Evolutionary conservation across 2,329 filamentous ascomycete species (phyloP).

Genomic region (Fusarium paranaense): DNA sequence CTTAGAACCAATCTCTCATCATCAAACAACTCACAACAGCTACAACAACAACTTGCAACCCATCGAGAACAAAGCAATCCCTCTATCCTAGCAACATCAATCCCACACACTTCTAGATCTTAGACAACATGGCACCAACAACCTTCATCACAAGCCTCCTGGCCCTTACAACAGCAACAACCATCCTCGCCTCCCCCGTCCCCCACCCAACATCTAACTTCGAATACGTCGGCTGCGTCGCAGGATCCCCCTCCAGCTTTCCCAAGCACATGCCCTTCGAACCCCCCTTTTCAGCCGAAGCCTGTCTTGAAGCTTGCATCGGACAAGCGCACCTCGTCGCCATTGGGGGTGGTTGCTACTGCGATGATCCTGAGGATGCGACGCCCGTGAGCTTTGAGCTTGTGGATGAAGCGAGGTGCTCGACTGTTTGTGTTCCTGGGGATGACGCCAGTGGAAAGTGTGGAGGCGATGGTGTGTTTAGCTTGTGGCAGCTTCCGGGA

Average conservation of each 20-base stretch:
- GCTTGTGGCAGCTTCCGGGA: slow-evolving; percentile 24
- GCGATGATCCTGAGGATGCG: slow-evolving; percentile 19
- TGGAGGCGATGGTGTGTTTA: slow-evolving; percentile 36
- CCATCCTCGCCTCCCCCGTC: slow-evolving; percentile 26
- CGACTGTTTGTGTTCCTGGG: slow-evolving; percentile 25
- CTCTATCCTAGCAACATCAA: background rate
- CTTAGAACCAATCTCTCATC: background rate
- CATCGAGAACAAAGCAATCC: background rate
- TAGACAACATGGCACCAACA: slow-evolving; percentile 11
- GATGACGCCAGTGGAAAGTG: slow-evolving; percentile 36
- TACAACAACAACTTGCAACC: background rate
- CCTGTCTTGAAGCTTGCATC: slow-evolving; percentile 24
- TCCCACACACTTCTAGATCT: background rate
- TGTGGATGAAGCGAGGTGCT: slow-evolving; percentile 39
- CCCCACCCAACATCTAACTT: slow-evolving; percentile 26
- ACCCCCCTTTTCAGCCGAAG: slow-evolving; percentile 19
- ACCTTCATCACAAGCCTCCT: slow-evolving; percentile 39
- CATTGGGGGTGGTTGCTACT: slow-evolving; percentile 40
- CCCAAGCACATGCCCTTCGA: slow-evolving; percentile 21
- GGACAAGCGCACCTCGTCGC: slow-evolving; percentile 36
- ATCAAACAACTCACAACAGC: background rate
- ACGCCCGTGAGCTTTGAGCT: slow-evolving; percentile 9
- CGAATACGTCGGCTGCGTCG: slow-evolving; percentile 47
- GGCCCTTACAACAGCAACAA: slow-evolving; percentile 21
- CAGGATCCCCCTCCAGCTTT: slow-evolving; percentile 33